A percentile compares a stretch with the other conserved stretches of the same genome.
Evolutionary conservation across 2,329 filamentous ascomycete species (phyloP).

Genomic region (Penicillium oxalicum): DNA sequence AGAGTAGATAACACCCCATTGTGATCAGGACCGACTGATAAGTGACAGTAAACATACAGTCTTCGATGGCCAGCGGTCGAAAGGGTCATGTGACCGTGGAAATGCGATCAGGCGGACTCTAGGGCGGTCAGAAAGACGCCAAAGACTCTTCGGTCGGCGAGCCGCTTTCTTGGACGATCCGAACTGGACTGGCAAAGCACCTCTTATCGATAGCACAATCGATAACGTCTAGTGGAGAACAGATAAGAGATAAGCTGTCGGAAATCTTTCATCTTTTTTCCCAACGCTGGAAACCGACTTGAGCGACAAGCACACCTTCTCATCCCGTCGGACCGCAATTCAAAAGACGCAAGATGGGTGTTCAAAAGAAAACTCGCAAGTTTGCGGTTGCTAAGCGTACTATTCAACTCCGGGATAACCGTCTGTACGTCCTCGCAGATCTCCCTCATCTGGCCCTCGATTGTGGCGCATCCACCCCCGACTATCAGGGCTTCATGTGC

Average conservation of each 20-base stretch:
- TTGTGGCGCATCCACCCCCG: not conserved
- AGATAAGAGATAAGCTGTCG: not conserved
- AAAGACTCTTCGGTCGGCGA: no score
- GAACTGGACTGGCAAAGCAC: no score
- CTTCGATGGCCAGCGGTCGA: no score
- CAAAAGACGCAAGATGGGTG: conserved; percentile 60
- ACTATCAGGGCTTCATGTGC: not conserved
- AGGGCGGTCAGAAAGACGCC: no score
- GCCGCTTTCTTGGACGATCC: no score
- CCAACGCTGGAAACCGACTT: not conserved
- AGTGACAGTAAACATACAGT: no score
- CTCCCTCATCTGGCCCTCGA: not conserved
- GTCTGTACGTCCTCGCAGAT: conserved; percentile 47
- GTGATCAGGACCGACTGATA: no score
- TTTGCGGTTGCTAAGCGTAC: conserved; percentile 80
- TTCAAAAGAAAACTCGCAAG: conserved; percentile 85
- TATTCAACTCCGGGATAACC: conserved; percentile 72
- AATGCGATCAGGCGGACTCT: no score
- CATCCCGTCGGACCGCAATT: not conserved
- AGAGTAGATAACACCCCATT: no score
- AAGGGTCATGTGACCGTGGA: no score
- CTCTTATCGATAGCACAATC: not conserved
- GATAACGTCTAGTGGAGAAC: not conserved
- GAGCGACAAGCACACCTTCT: not conserved
- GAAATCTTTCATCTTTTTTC: conserved; percentile 3